Conservation (phyloP, 2,329 filamentous ascomycete genomes). For the Gnomoniopsis smithogilvyi region DNA sequence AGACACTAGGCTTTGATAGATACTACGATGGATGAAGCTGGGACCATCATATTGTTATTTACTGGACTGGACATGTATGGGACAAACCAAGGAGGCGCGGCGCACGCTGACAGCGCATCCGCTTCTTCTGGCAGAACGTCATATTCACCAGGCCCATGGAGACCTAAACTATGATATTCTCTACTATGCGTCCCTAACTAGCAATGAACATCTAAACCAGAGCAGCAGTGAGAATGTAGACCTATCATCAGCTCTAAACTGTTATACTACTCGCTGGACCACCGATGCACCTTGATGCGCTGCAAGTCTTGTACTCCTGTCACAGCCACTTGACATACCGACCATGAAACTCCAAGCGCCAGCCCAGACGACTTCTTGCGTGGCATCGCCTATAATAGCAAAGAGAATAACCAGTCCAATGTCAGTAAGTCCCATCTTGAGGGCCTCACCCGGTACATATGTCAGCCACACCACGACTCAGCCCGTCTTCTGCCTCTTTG, state of each 20-base stretch:
- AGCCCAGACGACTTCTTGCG: not conserved
- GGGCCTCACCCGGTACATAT: not conserved
- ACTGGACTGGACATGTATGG: too few species aligned
- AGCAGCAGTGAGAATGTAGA: not conserved
- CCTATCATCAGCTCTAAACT: not conserved
- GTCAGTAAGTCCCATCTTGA: not conserved
- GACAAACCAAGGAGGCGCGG: too few species aligned
- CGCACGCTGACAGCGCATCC: too few species aligned
- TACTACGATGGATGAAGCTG: too few species aligned
- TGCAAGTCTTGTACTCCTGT: not conserved
- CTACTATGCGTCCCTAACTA: too few species aligned
- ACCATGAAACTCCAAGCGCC: conserved; percentile 3
- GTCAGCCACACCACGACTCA: not conserved
- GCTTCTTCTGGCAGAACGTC: too few species aligned
- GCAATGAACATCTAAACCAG: too few species aligned
- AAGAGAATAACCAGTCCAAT: not conserved
- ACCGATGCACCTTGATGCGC: not conserved
- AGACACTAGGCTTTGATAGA: too few species aligned
- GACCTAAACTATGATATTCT: too few species aligned
- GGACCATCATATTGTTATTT: too few species aligned
- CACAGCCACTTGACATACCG: not conserved
- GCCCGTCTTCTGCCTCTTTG: conserved; percentile 49
- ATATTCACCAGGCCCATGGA: too few species aligned
- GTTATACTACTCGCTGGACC: not conserved
- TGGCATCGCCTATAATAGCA: not conserved